A percentile compares a stretch with the other conserved stretches of the same genome.
phyloP scores from a whole-genome alignment of 768 basidiomycete species.

The Tulasnella sp. region DNA sequence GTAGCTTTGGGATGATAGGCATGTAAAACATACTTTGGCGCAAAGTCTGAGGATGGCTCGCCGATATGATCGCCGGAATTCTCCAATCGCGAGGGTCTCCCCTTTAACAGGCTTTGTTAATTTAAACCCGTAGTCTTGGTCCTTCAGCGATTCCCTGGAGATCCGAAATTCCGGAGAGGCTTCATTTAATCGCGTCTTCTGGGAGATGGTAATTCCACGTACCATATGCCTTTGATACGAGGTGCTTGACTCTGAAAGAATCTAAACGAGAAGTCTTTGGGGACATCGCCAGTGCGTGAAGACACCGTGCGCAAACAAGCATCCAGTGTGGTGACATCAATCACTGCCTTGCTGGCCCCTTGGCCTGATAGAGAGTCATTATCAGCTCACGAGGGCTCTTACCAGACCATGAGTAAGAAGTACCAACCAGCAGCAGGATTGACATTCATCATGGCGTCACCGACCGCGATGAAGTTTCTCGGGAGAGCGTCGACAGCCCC shows the following conservation, averaged over 20 bases:
- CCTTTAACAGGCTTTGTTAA: background rate
- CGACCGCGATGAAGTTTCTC: background rate
- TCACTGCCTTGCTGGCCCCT: background rate
- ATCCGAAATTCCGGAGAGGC: too few relatives aligned
- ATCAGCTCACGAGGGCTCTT: too few relatives aligned
- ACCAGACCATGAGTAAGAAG: background rate
- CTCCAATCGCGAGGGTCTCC: background rate
- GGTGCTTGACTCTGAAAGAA: background rate
- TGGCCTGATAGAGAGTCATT: background rate
- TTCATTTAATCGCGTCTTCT: too few relatives aligned
- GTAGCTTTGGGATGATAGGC: too few relatives aligned
- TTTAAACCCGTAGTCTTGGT: background rate
- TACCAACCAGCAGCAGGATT: background rate
- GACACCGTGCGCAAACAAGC: background rate
- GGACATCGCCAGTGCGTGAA: background rate
- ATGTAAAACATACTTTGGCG: too few relatives aligned
- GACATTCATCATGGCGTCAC: background rate
- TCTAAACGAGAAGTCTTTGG: background rate
- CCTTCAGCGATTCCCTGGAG: background rate
- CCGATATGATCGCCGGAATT: background rate
- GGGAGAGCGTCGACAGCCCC: background rate
- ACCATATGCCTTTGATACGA: background rate
- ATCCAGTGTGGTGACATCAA: background rate
- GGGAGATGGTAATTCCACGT: background rate
- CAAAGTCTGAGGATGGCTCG: too few relatives aligned